These are phyloP conservation scores for Endoconidiophora laricicola DNA, from an alignment of 2,329 filamentous ascomycete genomes.

Conservation along the genomic window DNA sequence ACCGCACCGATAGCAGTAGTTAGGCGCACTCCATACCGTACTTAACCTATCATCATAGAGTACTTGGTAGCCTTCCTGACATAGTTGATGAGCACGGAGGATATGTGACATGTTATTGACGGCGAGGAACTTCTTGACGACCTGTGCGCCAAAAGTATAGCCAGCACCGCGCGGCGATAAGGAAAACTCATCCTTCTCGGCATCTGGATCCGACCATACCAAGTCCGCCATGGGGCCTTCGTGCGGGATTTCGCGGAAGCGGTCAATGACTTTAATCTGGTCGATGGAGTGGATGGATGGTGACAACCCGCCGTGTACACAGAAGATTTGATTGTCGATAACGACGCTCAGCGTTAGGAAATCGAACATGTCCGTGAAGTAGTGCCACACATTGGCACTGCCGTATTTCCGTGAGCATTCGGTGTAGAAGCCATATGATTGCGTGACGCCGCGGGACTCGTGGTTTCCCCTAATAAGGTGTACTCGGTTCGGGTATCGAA, in stretches of 20 bases:
- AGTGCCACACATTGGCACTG: conserved; percentile 97
- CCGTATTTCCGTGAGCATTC: conserved; percentile 97
- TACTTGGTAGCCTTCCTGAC: conserved; percentile 94
- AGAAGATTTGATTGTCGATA: conserved; percentile 98
- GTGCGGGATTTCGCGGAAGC: conserved; percentile 95
- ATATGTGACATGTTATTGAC: conserved; percentile 98
- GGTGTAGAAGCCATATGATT: conserved; percentile 98
- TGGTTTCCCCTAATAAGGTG: conserved; percentile 96
- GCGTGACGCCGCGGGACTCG: conserved; percentile 91
- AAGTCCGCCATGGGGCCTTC: conserved; percentile 99
- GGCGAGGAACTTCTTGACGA: conserved; percentile 94
- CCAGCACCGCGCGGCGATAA: conserved; percentile 84
- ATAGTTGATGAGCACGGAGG: conserved; percentile 90
- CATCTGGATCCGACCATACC: conserved; percentile 95
- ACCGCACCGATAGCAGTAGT: conserved; percentile 88
- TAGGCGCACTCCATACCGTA: conserved; percentile 96
- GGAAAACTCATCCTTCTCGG: conserved; percentile 94
- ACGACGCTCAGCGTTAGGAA: conserved; percentile 93
- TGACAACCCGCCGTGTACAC: conserved; percentile 82
- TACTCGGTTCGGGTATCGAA: conserved; percentile 89
- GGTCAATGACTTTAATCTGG: conserved; percentile 98
- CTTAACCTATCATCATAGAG: conserved; percentile 88
- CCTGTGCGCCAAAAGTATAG: conserved; percentile 94
- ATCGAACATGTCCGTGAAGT: conserved; percentile 99
- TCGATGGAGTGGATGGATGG: conserved; percentile 95